These are phyloP conservation scores for Hericium erinaceus DNA, from an alignment of 768 basidiomycete genomes.

Conservation along the genomic window DNA sequence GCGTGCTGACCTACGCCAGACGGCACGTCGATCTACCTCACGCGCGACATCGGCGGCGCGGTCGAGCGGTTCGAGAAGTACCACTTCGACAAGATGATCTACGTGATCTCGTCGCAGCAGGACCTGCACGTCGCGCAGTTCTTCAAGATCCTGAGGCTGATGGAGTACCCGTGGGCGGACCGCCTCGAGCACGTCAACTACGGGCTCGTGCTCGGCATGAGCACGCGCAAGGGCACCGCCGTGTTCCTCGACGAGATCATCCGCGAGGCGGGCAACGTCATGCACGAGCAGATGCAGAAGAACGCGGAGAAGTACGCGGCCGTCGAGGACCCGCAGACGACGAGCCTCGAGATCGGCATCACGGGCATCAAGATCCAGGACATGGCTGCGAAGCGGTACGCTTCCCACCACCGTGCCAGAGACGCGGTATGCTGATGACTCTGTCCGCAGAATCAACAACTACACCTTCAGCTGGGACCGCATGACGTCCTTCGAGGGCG, in stretches of 20 bases:
- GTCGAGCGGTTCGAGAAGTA: conserved; percentile 89
- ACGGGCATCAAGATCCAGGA: conserved; percentile 97
- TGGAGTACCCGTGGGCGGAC: conserved; percentile 84
- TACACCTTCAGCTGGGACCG: conserved; percentile 93
- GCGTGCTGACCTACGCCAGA: conserved; percentile 36
- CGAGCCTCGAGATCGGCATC: conserved; percentile 79
- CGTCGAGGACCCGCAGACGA: conserved; percentile 78
- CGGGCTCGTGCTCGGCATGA: conserved; percentile 92
- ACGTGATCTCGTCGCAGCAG: conserved; percentile 83
- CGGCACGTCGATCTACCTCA: conserved; percentile 89
- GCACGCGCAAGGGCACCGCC: conserved; percentile 84
- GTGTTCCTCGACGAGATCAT: conserved; percentile 93
- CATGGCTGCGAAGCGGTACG: conserved; percentile 87
- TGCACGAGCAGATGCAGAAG: conserved; percentile 95
- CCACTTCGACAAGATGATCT: conserved; percentile 89
- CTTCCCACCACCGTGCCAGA: neutral
- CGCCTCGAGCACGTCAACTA: conserved; percentile 84
- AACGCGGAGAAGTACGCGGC: conserved; percentile 89
- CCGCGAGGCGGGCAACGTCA: conserved; percentile 75
- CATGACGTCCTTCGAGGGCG: conserved; percentile 93
- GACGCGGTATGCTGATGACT: neutral
- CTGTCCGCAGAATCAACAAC: conserved; percentile 69
- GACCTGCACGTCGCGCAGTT: conserved; percentile 85
- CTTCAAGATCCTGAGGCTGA: conserved; percentile 86
- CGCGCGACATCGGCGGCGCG: conserved; percentile 91